phyloP scores from a whole-genome alignment of 2,329 filamentous ascomycete species.

The Harringtonia aguacate region DNA sequence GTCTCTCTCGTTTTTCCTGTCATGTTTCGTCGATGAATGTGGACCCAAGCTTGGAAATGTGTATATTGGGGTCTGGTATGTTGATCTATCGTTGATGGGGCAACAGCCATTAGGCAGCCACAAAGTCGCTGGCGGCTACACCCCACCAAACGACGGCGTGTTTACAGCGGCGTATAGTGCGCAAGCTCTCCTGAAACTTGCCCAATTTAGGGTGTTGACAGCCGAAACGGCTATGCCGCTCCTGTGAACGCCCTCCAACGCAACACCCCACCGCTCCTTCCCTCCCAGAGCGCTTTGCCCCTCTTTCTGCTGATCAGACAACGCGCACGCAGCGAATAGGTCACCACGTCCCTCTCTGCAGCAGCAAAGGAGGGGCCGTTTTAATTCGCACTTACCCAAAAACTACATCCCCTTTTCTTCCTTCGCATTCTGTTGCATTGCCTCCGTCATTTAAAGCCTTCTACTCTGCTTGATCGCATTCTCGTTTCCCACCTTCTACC shows the following conservation, averaged over 20 bases:
- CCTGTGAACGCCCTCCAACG: no score
- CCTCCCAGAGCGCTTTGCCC: neutral
- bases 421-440: neutral
- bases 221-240: neutral
- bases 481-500: neutral
- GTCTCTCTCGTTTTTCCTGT: neutral
- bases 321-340: neutral
- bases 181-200: conserved; percentile 4
- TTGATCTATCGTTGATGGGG: conserved; percentile 7
- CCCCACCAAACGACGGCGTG: neutral
- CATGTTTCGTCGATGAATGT: neutral
- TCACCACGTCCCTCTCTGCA: conserved; percentile 3
- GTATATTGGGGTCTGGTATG: conserved; percentile 5
- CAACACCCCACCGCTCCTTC: conserved; percentile 3
- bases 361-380: conserved; percentile 10
- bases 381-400: conserved; percentile 8
- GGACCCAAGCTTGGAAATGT: neutral
- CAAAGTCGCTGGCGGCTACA: neutral
- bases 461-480: neutral
- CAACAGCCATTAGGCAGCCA: conserved; percentile 4
- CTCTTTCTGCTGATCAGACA: conserved; percentile 5
- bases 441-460: neutral
- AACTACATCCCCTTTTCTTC: conserved; percentile 3
- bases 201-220: neutral
- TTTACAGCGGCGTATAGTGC: no score